phyloP scores from a whole-genome alignment of 192 early-diverging fungal species.

The Backusella macrospora region DNA sequence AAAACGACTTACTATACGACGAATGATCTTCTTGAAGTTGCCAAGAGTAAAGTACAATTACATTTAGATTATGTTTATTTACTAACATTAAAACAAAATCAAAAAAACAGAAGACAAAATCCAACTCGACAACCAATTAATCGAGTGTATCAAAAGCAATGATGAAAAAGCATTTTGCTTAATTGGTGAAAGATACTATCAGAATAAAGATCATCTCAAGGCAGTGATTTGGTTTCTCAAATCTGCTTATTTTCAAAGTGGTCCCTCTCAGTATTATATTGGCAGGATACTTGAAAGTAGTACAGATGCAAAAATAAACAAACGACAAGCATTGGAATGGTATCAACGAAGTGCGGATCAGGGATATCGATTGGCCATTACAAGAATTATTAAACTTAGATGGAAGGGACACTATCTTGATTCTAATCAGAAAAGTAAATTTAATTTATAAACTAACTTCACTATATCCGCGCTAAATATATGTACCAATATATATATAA shows the following conservation, averaged over 20 bases:
- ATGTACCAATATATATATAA: too few relatives aligned
- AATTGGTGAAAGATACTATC: background rate
- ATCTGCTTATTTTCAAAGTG: background rate
- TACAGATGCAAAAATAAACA: background rate
- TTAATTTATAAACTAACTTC: background rate
- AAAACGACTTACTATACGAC: background rate
- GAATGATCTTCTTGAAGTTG: background rate
- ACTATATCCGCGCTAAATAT: too few relatives aligned
- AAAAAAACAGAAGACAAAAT: background rate
- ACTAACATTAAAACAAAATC: too few relatives aligned
- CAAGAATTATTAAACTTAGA: background rate
- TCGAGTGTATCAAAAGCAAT: background rate
- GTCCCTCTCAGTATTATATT: background rate
- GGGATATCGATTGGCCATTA: background rate
- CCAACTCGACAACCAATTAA: background rate
- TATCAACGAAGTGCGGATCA: conserved; percentile 4
- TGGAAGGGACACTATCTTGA: background rate
- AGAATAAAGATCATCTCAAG: background rate
- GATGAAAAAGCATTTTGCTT: background rate
- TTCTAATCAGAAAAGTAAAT: background rate
- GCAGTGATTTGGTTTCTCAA: background rate
- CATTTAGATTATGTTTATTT: too few relatives aligned
- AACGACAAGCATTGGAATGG: background rate
- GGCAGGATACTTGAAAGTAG: background rate
- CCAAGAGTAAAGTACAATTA: background rate